phyloP scores from a whole-genome alignment of 2,329 filamentous ascomycete species.

The Pyricularia pennisetigena region DNA sequence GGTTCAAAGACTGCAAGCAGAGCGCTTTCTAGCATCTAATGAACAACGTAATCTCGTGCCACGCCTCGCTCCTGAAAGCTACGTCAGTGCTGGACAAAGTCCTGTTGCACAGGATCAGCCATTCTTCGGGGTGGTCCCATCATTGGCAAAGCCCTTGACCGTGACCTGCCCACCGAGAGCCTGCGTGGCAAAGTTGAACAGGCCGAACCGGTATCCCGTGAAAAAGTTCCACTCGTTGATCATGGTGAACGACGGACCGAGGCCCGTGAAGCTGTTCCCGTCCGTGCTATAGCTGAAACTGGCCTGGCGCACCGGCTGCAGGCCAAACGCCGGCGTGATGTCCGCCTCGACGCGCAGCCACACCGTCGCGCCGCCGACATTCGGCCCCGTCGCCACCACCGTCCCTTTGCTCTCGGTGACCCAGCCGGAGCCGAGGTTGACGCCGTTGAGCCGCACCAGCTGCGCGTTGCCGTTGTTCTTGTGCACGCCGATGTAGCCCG shows the following conservation, averaged over 20 bases:
- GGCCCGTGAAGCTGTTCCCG: slow-evolving; percentile 23
- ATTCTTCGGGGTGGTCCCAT: not conserved
- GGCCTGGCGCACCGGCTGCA: slow-evolving; percentile 16
- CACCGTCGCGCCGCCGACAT: slow-evolving; percentile 12
- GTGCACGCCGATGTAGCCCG: slow-evolving; percentile 40
- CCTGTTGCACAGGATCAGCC: not conserved
- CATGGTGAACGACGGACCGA: slow-evolving; percentile 24
- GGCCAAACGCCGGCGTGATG: slow-evolving; percentile 19
- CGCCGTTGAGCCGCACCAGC: slow-evolving; percentile 18
- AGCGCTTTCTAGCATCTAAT: too few species aligned
- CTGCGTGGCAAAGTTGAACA: slow-evolving; percentile 39
- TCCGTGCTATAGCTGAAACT: slow-evolving; percentile 33
- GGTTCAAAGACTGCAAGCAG: too few species aligned
- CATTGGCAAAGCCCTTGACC: slow-evolving; percentile 12
- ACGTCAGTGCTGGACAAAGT: too few species aligned
- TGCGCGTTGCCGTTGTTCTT: slow-evolving; percentile 20
- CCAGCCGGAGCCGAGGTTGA: slow-evolving; percentile 20
- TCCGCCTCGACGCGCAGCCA: slow-evolving; percentile 27
- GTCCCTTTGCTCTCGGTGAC: slow-evolving; percentile 18
- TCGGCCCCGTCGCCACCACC: slow-evolving; percentile 13
- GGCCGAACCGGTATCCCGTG: slow-evolving; percentile 35
- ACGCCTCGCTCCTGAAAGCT: too few species aligned
- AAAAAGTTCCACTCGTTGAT: slow-evolving; percentile 35
- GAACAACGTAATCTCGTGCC: too few species aligned
- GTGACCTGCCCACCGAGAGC: slow-evolving; percentile 25